Evolutionary conservation across 116 monocot genomes (phyloP), one percentile per base, ranked within the genome.

Genomic region (Trichopus zeylanicus): DNA sequence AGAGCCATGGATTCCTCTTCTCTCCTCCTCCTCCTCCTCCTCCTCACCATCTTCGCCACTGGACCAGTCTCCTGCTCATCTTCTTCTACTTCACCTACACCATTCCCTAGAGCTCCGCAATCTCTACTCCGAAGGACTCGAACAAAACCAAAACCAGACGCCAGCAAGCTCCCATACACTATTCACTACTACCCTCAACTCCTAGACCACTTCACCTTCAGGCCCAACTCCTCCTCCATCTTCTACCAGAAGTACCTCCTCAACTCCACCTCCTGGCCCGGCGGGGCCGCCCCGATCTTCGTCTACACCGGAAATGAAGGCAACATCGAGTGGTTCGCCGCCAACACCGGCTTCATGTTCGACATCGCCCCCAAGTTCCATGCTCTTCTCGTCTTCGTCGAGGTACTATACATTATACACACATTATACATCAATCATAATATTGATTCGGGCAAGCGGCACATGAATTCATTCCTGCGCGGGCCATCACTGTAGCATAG

Each of bases 301-400:
- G 81, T 92, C 37, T 92, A 92, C 80, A 74, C 87, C 1, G 92
- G 34, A 23, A 93, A 92, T 29, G 92, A 92, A 54, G 92, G 92
- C 28, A 46, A 92, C 38, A 84, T 92, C 55, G 84, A 73, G 8
- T 84, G 84, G 88, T 92, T 92, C 53, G 81, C 92, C 0, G 57
- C 26, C 37, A 92, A 92, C 61, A 88, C 92, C 38, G 92, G 87
- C 6, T 84, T 92, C 84, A 59, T 92, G 74, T 46, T 71, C 33
- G 92, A 92, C 48, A 67, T 84, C 12, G 92, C 92, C 8, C 92
- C 92, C 0, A 68, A 57, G 51, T 92, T 88, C 67, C 42, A 33
- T 11, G 92, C 92, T 0, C 48, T 92, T 46, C 74, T 92, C 4
- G 76, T 92, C 63, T 92, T 92, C 81, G 70, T 92, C 52, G 92